These are phyloP conservation scores for Lepidium didymum DNA, from an alignment of 345 rosid species.

Conservation along the genomic window DNA sequence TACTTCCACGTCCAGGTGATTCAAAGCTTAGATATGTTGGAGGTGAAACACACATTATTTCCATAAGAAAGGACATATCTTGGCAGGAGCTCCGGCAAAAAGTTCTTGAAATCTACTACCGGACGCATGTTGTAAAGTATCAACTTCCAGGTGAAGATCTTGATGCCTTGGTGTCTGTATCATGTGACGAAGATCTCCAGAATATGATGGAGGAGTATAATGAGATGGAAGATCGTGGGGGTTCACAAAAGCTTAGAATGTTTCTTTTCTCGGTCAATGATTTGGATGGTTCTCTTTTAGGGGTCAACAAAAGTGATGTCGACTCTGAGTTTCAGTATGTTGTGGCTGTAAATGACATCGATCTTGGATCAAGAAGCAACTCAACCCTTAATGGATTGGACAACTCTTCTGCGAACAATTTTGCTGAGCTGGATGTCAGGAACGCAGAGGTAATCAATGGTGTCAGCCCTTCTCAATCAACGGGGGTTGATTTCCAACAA, in stretches of 20 bases:
- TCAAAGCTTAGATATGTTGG: slow-evolving; percentile 89
- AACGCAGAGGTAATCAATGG: slow-evolving; percentile 34
- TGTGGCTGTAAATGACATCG: slow-evolving; percentile 76
- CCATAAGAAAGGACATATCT: slow-evolving; percentile 54
- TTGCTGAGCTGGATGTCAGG: slow-evolving; percentile 41
- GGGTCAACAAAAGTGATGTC: slow-evolving; percentile 38
- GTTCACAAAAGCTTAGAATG: slow-evolving; percentile 62
- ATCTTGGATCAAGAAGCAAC: slow-evolving; percentile 52
- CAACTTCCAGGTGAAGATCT: slow-evolving; percentile 96
- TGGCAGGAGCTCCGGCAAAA: slow-evolving; percentile 64
- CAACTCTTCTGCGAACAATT: slow-evolving; percentile 47
- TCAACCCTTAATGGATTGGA: slow-evolving; percentile 39
- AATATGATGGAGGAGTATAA: slow-evolving; percentile 87
- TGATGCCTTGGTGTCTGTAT: slow-evolving; percentile 87
- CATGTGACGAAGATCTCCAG: slow-evolving; percentile 78
- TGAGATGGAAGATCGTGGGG: slow-evolving; percentile 51
- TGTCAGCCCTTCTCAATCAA: slow-evolving; percentile 33
- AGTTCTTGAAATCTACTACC: slow-evolving; percentile 49
- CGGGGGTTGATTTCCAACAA: slow-evolving; percentile 30
- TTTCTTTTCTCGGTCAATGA: slow-evolving; percentile 61
- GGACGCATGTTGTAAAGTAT: slow-evolving; percentile 62
- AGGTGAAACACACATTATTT: slow-evolving; percentile 72
- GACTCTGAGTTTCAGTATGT: slow-evolving; percentile 72
- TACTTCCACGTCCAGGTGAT: slow-evolving; percentile 84
- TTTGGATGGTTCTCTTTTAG: slow-evolving; percentile 58